These are phyloP conservation scores for Lyophyllum shimeji DNA, from an alignment of 768 basidiomycete genomes.

Conservation along the genomic window DNA sequence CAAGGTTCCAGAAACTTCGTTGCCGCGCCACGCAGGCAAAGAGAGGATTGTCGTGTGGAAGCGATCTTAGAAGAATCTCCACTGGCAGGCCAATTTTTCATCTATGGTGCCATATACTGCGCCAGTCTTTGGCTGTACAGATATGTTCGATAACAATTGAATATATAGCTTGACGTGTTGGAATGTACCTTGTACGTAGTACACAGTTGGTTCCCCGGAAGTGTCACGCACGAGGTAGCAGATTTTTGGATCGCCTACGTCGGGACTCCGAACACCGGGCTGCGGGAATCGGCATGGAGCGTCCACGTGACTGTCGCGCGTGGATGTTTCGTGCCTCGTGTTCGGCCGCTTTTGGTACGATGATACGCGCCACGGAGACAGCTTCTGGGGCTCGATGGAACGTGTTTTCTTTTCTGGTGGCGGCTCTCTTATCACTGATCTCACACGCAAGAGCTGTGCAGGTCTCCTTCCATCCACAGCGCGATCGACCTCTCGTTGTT, in stretches of 20 bases:
- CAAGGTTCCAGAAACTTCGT: slow-evolving; percentile 44
- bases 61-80: slow-evolving; percentile 29
- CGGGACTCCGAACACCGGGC: no score
- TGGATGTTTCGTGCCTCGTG: neutral
- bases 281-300: neutral
- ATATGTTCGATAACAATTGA: no score
- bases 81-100: no score
- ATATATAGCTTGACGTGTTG: no score
- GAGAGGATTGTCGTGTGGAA: slow-evolving; percentile 60
- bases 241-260: no score
- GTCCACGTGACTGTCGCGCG: slow-evolving; percentile 6
- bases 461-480: neutral
- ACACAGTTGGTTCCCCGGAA: no score
- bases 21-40: slow-evolving; percentile 39
- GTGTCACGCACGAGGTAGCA: no score
- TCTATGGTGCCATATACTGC: no score
- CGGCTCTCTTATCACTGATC: neutral
- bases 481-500: neutral
- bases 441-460: neutral
- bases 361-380: neutral
- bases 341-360: neutral
- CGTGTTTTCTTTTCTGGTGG: neutral
- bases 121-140: no score
- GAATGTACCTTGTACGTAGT: no score
- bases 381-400: neutral